These are phyloP conservation scores for Dianthus caryophyllus DNA, from an alignment of 148 eudicot species.

Conservation along the genomic window DNA sequence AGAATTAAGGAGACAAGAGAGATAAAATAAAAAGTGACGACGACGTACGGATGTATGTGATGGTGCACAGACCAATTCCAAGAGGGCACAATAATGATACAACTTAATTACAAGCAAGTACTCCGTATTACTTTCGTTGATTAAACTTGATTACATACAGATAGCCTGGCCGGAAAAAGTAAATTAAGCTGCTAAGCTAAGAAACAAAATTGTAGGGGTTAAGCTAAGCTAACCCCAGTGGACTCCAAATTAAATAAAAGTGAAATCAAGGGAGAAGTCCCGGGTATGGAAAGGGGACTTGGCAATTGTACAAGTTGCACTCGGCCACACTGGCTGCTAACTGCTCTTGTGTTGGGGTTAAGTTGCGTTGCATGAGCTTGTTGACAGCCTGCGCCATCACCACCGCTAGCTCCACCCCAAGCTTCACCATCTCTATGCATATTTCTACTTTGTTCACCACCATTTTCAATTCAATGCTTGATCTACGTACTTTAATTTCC, in stretches of 20 bases:
- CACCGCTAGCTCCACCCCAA: conserved; percentile 30
- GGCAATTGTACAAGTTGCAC: conserved; percentile 15
- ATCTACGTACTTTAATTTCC: background rate
- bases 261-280: conserved; percentile 22
- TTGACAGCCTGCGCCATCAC: conserved; percentile 33
- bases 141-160: too few species aligned
- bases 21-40: too few species aligned
- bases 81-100: too few species aligned
- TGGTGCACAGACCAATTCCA: too few species aligned
- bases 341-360: background rate
- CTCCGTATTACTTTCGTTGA: too few species aligned
- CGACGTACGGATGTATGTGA: too few species aligned
- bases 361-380: conserved; percentile 18
- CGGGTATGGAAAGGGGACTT: conserved; percentile 27
- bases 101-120: too few species aligned
- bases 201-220: background rate
- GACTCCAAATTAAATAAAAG: background rate
- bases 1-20: too few species aligned
- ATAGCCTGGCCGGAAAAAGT: too few species aligned
- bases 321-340: background rate
- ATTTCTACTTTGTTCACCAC: conserved; percentile 29
- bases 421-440: conserved; percentile 30
- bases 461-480: background rate
- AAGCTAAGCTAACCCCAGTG: background rate
- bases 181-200: too few species aligned